These are phyloP conservation scores for Metarhizium guizhouense DNA, from an alignment of 2,329 filamentous ascomycete species.

Conservation along the genomic window DNA sequence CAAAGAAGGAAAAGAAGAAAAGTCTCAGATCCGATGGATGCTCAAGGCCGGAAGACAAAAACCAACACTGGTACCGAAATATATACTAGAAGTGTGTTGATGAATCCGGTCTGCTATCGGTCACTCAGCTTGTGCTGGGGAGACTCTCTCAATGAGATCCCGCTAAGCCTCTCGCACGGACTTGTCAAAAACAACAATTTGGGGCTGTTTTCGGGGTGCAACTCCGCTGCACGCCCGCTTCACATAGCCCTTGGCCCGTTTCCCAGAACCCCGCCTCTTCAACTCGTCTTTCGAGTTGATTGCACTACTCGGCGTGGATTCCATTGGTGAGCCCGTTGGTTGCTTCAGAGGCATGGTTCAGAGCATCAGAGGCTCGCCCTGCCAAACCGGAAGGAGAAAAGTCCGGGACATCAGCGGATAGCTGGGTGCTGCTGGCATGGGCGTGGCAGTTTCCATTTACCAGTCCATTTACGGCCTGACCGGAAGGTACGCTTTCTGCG, in stretches of 20 bases:
- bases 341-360: background rate
- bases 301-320: slow-evolving; percentile 5
- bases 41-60: background rate
- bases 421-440: slow-evolving; percentile 21
- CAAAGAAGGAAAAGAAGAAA: background rate
- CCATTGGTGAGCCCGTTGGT: slow-evolving; percentile 9
- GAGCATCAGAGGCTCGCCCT: background rate
- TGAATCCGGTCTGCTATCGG: background rate
- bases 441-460: slow-evolving; percentile 16
- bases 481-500: slow-evolving; percentile 24
- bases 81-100: background rate
- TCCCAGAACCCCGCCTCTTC: background rate
- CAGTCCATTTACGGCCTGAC: slow-evolving; percentile 25
- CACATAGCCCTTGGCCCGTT: background rate
- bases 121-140: background rate
- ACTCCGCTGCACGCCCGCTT: background rate
- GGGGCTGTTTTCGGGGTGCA: background rate
- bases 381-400: slow-evolving; percentile 25
- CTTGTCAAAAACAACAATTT: background rate
- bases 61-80: background rate
- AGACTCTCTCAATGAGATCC: background rate
- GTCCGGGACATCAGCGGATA: slow-evolving; percentile 30
- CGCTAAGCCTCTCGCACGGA: background rate
- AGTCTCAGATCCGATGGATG: background rate
- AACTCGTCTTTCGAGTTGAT: background rate